Evolutionary conservation across 2,329 filamentous ascomycete genomes (phyloP).

Genomic region (Cladophialophora exuberans): DNA sequence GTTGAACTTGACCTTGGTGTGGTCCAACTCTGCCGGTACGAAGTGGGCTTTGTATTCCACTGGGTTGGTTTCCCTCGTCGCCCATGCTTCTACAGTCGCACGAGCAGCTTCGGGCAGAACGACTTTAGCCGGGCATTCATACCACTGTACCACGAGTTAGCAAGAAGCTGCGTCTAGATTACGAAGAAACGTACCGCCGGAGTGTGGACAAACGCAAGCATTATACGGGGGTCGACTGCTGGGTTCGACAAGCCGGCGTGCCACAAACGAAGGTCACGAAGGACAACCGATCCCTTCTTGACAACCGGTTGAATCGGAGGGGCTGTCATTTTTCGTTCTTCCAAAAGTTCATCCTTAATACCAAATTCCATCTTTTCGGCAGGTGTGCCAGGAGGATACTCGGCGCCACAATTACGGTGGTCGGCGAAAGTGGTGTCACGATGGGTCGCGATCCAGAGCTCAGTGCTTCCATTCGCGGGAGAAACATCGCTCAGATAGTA

Average conservation of each 20-base stretch:
- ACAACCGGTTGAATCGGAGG: slow-evolving; percentile 1
- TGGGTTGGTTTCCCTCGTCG: not conserved
- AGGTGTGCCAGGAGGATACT: too few species aligned
- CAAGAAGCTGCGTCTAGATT: not conserved
- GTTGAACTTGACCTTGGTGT: not conserved
- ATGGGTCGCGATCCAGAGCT: not conserved
- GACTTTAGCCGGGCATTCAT: not conserved
- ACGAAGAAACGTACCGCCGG: not conserved
- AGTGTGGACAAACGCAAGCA: slow-evolving; percentile 1
- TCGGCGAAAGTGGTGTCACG: not conserved
- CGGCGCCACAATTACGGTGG: not conserved
- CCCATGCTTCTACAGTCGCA: not conserved
- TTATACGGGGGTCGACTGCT: not conserved
- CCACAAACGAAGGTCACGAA: not conserved
- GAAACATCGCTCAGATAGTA: not conserved
- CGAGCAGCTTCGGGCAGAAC: not conserved
- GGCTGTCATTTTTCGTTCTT: not conserved
- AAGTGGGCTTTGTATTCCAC: not conserved
- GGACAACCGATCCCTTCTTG: not conserved
- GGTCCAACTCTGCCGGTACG: not conserved
- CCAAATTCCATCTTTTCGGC: not conserved
- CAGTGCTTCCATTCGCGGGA: not conserved
- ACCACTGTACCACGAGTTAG: not conserved
- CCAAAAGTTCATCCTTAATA: not conserved
- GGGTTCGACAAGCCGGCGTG: not conserved